Evolutionary conservation across 2,329 filamentous ascomycete species (phyloP).

Genomic region (Aspergillus hortae): DNA sequence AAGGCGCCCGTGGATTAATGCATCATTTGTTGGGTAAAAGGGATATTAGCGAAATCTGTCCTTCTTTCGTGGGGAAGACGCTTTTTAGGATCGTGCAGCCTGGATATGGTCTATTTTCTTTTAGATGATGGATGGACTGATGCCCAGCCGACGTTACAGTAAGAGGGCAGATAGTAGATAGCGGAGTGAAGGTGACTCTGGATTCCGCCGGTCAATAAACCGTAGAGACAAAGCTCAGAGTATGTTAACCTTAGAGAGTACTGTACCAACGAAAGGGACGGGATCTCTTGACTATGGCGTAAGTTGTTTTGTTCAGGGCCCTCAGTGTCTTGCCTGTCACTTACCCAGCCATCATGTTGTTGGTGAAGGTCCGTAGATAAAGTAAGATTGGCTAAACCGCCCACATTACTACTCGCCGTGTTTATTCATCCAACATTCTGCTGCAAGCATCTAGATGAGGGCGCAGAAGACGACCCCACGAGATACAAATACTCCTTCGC

Average conservation of each 20-base stretch:
- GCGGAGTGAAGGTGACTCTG: neutral
- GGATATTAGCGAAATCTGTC: neutral
- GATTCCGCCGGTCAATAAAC: too few relatives aligned
- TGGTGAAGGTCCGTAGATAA: constrained; percentile 1
- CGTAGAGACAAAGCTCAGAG: too few relatives aligned
- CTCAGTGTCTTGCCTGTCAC: too few relatives aligned
- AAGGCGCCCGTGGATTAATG: constrained; percentile 1
- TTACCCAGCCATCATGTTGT: constrained; percentile 1
- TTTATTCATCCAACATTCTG: constrained; percentile 1
- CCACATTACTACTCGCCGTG: neutral
- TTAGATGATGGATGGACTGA: constrained; percentile 3
- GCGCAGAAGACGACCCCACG: neutral
- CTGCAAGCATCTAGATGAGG: constrained; percentile 5
- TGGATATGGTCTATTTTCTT: neutral
- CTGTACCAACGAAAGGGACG: too few relatives aligned
- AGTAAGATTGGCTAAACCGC: neutral
- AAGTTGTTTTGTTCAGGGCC: too few relatives aligned
- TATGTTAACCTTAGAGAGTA: too few relatives aligned
- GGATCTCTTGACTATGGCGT: too few relatives aligned
- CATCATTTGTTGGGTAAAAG: neutral
- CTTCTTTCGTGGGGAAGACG: neutral
- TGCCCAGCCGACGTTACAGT: constrained; percentile 2
- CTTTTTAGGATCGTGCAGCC: neutral
- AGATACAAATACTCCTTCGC: constrained; percentile 5
- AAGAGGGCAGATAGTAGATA: constrained; percentile 1